Conservation (phyloP, 2,329 filamentous ascomycete genomes). For the Sphaceloma murrayae region DNA sequence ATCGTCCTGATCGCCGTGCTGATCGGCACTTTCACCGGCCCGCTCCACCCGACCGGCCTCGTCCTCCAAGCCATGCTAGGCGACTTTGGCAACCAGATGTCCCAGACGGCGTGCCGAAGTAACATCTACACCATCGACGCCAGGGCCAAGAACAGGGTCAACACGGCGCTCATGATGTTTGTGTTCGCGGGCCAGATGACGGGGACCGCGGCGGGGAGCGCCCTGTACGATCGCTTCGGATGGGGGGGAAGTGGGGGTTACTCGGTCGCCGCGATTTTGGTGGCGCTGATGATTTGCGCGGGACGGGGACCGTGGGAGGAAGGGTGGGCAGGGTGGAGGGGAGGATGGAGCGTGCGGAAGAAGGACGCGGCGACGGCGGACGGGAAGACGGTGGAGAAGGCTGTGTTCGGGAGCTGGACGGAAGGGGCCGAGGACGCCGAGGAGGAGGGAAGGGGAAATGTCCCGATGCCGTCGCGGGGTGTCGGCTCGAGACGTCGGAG, state of each 20-base stretch:
- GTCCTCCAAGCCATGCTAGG: slow-evolving; percentile 60
- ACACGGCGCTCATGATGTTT: slow-evolving; percentile 72
- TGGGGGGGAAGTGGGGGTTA: slow-evolving; percentile 49
- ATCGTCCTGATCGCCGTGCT: slow-evolving; percentile 52
- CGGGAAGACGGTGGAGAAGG: slow-evolving; percentile 28
- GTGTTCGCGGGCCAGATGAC: slow-evolving; percentile 67
- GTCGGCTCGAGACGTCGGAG: background rate
- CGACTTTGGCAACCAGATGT: slow-evolving; percentile 63
- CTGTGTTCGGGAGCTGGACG: background rate
- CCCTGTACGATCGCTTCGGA: slow-evolving; percentile 46
- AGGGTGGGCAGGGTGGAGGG: slow-evolving; percentile 53
- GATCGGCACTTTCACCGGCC: slow-evolving; percentile 60
- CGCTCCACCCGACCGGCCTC: slow-evolving; percentile 57
- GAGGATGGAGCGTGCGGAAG: slow-evolving; percentile 45
- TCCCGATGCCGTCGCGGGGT: too few relatives aligned
- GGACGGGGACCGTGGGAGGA: slow-evolving; percentile 47
- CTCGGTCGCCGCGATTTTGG: slow-evolving; percentile 45
- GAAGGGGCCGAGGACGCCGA: background rate
- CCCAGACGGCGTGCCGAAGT: slow-evolving; percentile 62
- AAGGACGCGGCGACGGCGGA: slow-evolving; percentile 33
- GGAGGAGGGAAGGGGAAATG: background rate
- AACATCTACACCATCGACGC: slow-evolving; percentile 63
- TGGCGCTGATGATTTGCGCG: slow-evolving; percentile 7
- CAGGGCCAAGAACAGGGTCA: slow-evolving; percentile 62
- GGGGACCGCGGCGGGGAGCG: slow-evolving; percentile 47